Conservation (phyloP, 257 asterid genomes). For the Buddleja alternifolia region DNA sequence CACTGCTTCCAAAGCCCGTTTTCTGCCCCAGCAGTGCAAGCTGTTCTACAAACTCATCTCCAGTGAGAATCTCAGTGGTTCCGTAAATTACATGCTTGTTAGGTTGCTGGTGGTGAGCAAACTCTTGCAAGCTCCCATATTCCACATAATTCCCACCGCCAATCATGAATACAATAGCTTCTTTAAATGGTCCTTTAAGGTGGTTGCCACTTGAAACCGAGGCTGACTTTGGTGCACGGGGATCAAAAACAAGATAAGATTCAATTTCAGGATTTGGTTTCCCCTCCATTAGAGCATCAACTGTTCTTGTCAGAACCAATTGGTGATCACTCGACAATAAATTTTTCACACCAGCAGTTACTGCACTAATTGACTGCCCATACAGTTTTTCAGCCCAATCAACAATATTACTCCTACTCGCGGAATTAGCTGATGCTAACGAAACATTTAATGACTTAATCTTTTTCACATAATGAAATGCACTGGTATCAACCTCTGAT, state of each 20-base stretch:
- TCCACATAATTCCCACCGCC: conserved; percentile 99
- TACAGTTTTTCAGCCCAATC: conserved; percentile 98
- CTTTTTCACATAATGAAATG: conserved; percentile 93
- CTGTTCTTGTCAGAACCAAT: conserved; percentile 79
- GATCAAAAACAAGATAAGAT: conserved; percentile 79
- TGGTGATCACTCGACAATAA: conserved; percentile 88
- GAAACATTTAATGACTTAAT: conserved; percentile 87
- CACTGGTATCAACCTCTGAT: conserved; percentile 85
- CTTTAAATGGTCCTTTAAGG: conserved; percentile 91
- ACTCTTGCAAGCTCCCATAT: conserved; percentile 80
- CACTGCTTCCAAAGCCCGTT: conserved; percentile 83
- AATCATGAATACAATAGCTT: conserved; percentile 93
- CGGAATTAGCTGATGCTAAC: conserved; percentile 83
- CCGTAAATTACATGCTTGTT: conserved; percentile 81
- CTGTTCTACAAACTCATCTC: conserved; percentile 94
- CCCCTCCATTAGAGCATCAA: conserved; percentile 97
- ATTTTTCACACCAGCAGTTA: conserved; percentile 94
- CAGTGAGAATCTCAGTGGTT: conserved; percentile 87
- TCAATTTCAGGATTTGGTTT: conserved; percentile 89
- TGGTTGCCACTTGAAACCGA: conserved; percentile 67
- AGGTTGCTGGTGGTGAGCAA: conserved; percentile 78
- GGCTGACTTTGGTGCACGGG: conserved; percentile 85
- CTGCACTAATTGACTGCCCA: conserved; percentile 91
- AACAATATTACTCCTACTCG: conserved; percentile 84
- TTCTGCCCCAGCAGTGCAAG: conserved; percentile 73